Percentiles rank a stretch among this genome's conserved stretches.
phyloP scores from a whole-genome alignment of 1,139 yeast genomes.

The Pichia sp. region DNA sequence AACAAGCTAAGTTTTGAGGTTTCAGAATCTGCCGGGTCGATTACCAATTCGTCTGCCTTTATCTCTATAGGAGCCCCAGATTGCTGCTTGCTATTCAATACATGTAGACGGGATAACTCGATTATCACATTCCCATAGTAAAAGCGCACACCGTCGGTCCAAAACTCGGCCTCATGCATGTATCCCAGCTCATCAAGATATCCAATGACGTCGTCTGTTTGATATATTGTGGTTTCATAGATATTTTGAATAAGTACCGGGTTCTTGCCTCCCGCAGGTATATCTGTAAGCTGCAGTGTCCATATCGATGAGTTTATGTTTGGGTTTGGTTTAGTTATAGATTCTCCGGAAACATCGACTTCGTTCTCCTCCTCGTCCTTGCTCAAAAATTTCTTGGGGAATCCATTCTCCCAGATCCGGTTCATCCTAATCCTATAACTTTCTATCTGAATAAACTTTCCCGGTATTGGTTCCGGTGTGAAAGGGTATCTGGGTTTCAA shows the following conservation, averaged over 20 bases:
- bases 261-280: constrained; percentile 82
- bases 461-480: constrained; percentile 31
- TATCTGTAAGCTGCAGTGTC: constrained; percentile 70
- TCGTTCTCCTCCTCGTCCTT: background rate
- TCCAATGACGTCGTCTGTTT: constrained; percentile 33
- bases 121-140: constrained; percentile 61
- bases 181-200: constrained; percentile 66
- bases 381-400: background rate
- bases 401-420: constrained; percentile 25
- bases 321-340: constrained; percentile 15
- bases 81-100: constrained; percentile 17
- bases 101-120: constrained; percentile 51
- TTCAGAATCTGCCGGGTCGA: constrained; percentile 18
- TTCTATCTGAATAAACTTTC: constrained; percentile 33
- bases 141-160: constrained; percentile 62
- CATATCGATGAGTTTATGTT: constrained; percentile 38
- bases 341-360: constrained; percentile 15
- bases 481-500: constrained; percentile 33
- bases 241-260: constrained; percentile 65
- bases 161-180: constrained; percentile 57
- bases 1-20: constrained; percentile 37
- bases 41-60: background rate
- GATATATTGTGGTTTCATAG: constrained; percentile 55
- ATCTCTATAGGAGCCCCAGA: background rate
- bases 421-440: constrained; percentile 32